Evolutionary conservation across 2,329 filamentous ascomycete species (phyloP), one percentile per base, ranked within the genome.

Genomic region (Colletotrichum caudatum): DNA sequence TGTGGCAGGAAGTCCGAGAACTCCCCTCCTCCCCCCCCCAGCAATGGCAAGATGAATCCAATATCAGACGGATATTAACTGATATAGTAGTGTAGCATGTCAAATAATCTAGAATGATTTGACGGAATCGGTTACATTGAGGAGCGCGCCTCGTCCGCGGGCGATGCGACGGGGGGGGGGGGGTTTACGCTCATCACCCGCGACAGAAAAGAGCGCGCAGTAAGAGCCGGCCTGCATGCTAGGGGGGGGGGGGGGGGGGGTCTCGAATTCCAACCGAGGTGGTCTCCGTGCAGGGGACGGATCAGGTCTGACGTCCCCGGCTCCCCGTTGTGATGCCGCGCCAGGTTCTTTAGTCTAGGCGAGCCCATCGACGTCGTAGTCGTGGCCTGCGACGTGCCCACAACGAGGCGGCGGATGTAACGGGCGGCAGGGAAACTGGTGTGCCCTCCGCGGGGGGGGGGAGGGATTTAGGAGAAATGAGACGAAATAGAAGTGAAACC

Each of bases 401-500:
- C 44, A n/a, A n/a, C n/a, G 46, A 14, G 29, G 26, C 33, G 29
- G 44, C 33, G 29, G 44, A 26, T 61, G 29, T 6, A n/a, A 23
- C 29, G 29, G 33, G 59, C 59, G 44, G 59, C 44, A 61, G 59
- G 44, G 44, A 50, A 26, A 39, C 44, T 35, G 44, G 29, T 29
- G 3, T 29, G 44, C 26, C 23, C 26, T 26, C 57, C 8, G 39
- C 14, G 39, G 41, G 16, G 16, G 18, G 57, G 39, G 14, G 57
- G 39, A 26, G 39, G 39, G 39, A 26, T 1, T n/a, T 5, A 33
- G 6, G 44, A 46, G 39, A 60, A 35, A 26, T 46, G 41, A 60
- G 58, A 60, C 58, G 58, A 41, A 48, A 35, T 33, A 26, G 26
- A 60, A 60, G 29, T n/a, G 58, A 60, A 48, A 41, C 58, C 58